A percentile compares a stretch with the other conserved stretches of the same genome.
Evolutionary conservation across 108 stramenopile genomes (phyloP).

Genomic region (Fragilariopsis cylindrus): DNA sequence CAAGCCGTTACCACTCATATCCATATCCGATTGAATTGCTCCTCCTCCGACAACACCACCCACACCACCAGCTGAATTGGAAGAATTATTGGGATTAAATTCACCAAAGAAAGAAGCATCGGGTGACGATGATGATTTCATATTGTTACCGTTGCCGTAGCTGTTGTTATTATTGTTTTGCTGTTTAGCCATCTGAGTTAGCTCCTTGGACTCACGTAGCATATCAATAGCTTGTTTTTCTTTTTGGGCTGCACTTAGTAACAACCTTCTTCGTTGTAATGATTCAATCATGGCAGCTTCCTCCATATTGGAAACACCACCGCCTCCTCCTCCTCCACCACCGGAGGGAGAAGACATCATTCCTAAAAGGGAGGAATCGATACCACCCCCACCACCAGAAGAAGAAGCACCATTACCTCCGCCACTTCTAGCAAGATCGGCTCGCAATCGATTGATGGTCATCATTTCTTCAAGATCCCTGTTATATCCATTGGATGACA

Average conservation of each 20-base stretch:
- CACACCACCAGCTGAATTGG: not conserved
- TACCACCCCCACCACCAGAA: too few species aligned
- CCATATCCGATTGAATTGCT: not conserved
- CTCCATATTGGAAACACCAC: conserved; percentile 2
- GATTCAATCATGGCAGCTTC: not conserved
- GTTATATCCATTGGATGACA: not conserved
- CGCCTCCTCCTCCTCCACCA: too few species aligned
- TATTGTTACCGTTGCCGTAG: not conserved
- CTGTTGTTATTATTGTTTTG: not conserved
- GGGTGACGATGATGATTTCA: not conserved
- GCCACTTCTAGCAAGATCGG: not conserved
- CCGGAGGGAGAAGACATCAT: not conserved
- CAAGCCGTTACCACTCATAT: conserved; percentile 1
- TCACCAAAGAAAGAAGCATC: not conserved
- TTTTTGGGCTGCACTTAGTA: not conserved
- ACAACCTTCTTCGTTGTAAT: not conserved
- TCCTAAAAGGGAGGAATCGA: conserved; percentile 3
- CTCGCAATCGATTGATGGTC: not conserved
- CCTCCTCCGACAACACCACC: not conserved
- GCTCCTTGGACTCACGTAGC: not conserved
- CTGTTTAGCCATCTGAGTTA: not conserved
- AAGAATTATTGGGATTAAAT: not conserved
- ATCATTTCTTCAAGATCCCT: conserved; percentile 7
- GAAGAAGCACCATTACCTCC: not conserved
- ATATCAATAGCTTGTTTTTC: conserved; percentile 1